Evolutionary conservation across 2,329 filamentous ascomycete genomes (phyloP).

Genomic region (Simplicillium sp.): DNA sequence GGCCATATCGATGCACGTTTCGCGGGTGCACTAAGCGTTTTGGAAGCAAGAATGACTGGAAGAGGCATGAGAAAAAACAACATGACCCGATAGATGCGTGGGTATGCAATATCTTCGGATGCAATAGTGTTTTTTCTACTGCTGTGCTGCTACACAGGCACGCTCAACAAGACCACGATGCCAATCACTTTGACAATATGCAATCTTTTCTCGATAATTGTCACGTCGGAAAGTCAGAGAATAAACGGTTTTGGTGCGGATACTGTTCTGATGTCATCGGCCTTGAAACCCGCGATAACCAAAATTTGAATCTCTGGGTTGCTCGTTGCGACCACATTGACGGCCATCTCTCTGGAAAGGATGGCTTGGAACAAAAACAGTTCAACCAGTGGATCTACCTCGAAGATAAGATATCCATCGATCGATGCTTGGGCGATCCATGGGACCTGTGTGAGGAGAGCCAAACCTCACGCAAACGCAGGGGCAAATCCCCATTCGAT

Average conservation of each 20-base stretch:
- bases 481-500: too few relatives aligned
- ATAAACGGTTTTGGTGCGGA: conserved; percentile 74
- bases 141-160: too few relatives aligned
- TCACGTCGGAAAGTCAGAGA: conserved; percentile 55
- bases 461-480: too few relatives aligned
- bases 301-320: conserved; percentile 38
- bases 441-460: too few relatives aligned
- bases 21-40: conserved; percentile 60
- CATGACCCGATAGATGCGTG: conserved; percentile 66
- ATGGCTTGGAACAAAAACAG: conserved; percentile 20
- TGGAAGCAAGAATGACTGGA: conserved; percentile 93
- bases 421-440: too few relatives aligned
- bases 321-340: conserved; percentile 64
- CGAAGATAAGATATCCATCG: conserved; percentile 12
- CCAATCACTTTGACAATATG: conserved; percentile 10
- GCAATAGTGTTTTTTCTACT: conserved; percentile 41
- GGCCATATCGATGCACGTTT: conserved; percentile 76
- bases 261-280: conserved; percentile 59
- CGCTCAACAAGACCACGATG: too few relatives aligned
- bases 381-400: conserved; percentile 48
- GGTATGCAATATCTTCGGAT: conserved; percentile 52
- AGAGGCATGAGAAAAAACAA: conserved; percentile 76
- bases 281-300: conserved; percentile 20
- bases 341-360: conserved; percentile 52
- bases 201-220: conserved; percentile 39